These are phyloP conservation scores for Pseudozyma sp. DNA, from an alignment of 1,284 basidiomycete genomes.

Conservation along the genomic window DNA sequence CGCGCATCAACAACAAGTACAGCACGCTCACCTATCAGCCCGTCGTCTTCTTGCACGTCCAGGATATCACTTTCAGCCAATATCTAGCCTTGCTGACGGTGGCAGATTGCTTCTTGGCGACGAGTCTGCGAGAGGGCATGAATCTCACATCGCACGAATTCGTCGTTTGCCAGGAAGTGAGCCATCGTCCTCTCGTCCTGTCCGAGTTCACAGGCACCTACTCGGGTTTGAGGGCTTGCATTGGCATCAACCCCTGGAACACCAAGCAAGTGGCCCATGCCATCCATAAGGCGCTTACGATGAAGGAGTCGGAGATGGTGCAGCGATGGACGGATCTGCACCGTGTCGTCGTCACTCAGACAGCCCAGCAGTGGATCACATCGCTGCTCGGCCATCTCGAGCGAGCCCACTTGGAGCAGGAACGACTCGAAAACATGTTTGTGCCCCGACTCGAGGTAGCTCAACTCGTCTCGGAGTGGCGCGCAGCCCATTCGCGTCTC, in stretches of 20 bases:
- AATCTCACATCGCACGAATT: slow-evolving; percentile 84
- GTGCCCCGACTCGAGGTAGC: slow-evolving; percentile 66
- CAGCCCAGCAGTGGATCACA: slow-evolving; percentile 84
- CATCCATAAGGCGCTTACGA: slow-evolving; percentile 80
- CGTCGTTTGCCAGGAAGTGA: slow-evolving; percentile 75
- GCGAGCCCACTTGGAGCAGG: slow-evolving; percentile 64
- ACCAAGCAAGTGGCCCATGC: slow-evolving; percentile 74
- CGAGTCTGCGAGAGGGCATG: slow-evolving; percentile 87
- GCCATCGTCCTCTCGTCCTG: slow-evolving; percentile 79
- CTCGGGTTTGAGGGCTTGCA: slow-evolving; percentile 85
- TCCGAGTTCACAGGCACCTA: slow-evolving; percentile 84
- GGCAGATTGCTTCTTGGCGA: slow-evolving; percentile 87
- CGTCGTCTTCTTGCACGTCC: slow-evolving; percentile 85
- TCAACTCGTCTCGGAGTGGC: slow-evolving; percentile 70
- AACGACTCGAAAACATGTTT: slow-evolving; percentile 59
- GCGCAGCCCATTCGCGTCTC: slow-evolving; percentile 74
- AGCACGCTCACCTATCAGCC: slow-evolving; percentile 87
- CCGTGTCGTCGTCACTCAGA: slow-evolving; percentile 86
- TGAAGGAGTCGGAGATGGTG: slow-evolving; percentile 78
- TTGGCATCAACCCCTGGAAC: slow-evolving; percentile 79
- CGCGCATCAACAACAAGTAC: slow-evolving; percentile 84
- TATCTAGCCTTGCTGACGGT: slow-evolving; percentile 84
- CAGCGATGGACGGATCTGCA: slow-evolving; percentile 87
- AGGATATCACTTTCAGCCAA: slow-evolving; percentile 86
- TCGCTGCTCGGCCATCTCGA: slow-evolving; percentile 75